These are phyloP conservation scores for Trametes elegans DNA, from an alignment of 768 basidiomycete genomes.

Conservation along the genomic window DNA sequence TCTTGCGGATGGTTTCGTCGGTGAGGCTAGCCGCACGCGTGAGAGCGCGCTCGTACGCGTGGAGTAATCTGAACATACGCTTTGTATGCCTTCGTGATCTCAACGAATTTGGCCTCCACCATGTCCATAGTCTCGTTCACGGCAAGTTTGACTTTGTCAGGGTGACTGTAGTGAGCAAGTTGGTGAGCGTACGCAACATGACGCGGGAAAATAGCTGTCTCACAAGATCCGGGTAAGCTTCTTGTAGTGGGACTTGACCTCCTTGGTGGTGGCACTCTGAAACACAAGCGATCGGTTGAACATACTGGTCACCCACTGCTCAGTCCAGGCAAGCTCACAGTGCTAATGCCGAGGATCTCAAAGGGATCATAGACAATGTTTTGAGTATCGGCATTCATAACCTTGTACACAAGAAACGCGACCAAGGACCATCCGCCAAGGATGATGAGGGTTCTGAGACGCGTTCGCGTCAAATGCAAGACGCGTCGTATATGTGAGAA, in stretches of 20 bases:
- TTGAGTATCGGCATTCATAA: constrained; percentile 54
- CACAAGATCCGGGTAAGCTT: constrained; percentile 87
- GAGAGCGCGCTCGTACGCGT: not conserved
- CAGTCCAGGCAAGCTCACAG: constrained; percentile 43
- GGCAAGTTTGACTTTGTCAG: constrained; percentile 89
- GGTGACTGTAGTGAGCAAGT: constrained; percentile 70
- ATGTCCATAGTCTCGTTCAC: constrained; percentile 83
- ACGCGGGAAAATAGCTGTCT: constrained; percentile 15
- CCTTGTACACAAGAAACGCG: constrained; percentile 65
- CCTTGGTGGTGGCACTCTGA: constrained; percentile 77
- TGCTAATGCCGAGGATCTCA: constrained; percentile 79
- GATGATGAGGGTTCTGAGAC: constrained; percentile 54
- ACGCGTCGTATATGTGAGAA: constrained; percentile 5
- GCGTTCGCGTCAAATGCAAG: not conserved
- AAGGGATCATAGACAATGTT: constrained; percentile 89
- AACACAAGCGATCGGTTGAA: not conserved
- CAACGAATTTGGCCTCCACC: constrained; percentile 84
- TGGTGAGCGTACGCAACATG: not conserved
- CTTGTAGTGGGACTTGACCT: constrained; percentile 95
- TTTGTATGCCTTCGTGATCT: constrained; percentile 98
- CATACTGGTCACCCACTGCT: no score
- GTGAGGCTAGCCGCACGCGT: constrained; percentile 57
- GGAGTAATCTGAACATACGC: constrained; percentile 47
- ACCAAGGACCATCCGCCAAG: constrained; percentile 74
- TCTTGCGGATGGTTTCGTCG: constrained; percentile 88